A percentile compares a stretch with the other conserved stretches of the same genome.
Conservation (phyloP, 1,284 basidiomycete genomes). For the Amylostereum chailletii region DNA sequence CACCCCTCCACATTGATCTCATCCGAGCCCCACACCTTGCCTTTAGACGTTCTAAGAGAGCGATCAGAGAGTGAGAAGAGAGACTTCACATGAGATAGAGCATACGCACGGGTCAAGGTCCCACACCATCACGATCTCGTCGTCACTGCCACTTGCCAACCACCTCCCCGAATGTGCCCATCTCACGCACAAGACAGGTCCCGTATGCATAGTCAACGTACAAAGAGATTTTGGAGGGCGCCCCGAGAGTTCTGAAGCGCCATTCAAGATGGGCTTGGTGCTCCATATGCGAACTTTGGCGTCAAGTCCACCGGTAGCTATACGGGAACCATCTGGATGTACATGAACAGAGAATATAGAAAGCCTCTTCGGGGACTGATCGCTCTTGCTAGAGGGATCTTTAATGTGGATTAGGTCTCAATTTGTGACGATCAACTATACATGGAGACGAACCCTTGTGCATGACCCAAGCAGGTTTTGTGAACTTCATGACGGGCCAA, state of each 20-base stretch:
- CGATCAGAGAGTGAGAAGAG: not conserved
- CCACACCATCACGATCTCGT: slow-evolving; percentile 95
- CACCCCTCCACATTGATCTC: slow-evolving; percentile 96
- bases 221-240: slow-evolving; percentile 82
- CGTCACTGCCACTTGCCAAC: slow-evolving; percentile 95
- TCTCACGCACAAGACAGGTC: slow-evolving; percentile 88
- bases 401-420: not conserved
- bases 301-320: slow-evolving; percentile 94
- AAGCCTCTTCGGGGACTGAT: slow-evolving; percentile 52
- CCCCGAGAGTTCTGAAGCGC: slow-evolving; percentile 63
- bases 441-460: slow-evolving; percentile 39
- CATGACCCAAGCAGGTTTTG: slow-evolving; percentile 70
- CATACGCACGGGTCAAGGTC: slow-evolving; percentile 79
- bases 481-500: slow-evolving; percentile 48
- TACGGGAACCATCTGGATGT: slow-evolving; percentile 91
- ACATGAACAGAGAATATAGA: slow-evolving; percentile 92
- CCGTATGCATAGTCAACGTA: slow-evolving; percentile 90
- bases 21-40: slow-evolving; percentile 86
- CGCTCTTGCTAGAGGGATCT: slow-evolving; percentile 14
- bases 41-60: slow-evolving; percentile 55
- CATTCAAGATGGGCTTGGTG: slow-evolving; percentile 83
- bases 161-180: slow-evolving; percentile 95
- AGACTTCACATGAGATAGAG: not conserved
- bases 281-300: slow-evolving; percentile 97
- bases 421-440: not conserved